Evolutionary conservation across 306 rosid species (phyloP).

Genomic region (Styphnolobium japonicum): DNA sequence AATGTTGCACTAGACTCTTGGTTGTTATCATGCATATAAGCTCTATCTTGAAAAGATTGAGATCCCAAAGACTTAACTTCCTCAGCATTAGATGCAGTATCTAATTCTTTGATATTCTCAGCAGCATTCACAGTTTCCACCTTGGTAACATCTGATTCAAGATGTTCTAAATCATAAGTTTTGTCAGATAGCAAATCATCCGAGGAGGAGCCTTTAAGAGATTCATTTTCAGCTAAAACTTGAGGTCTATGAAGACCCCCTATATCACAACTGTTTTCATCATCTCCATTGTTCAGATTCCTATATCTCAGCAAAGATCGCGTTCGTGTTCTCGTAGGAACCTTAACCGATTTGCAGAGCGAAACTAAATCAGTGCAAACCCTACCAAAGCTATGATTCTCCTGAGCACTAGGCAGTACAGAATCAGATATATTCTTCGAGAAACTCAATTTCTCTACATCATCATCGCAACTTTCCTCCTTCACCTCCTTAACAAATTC

Average conservation of each 20-base stretch:
- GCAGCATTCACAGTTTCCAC: constrained; percentile 36
- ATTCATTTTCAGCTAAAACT: constrained; percentile 33
- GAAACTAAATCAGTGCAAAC: constrained; percentile 57
- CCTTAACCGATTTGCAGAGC: constrained; percentile 66
- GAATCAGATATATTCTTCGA: constrained; percentile 47
- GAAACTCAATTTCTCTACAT: constrained; percentile 42
- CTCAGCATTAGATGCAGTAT: constrained; percentile 37
- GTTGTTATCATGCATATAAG: constrained; percentile 34
- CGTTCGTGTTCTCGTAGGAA: constrained; percentile 71
- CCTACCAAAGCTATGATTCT: constrained; percentile 34
- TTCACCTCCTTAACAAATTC: constrained; percentile 41
- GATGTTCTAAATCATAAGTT: constrained; percentile 35
- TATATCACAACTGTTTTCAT: constrained; percentile 24
- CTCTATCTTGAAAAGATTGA: constrained; percentile 48
- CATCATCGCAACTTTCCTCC: constrained; percentile 35
- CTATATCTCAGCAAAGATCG: constrained; percentile 63
- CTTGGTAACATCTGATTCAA: constrained; percentile 42
- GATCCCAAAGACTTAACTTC: constrained; percentile 36
- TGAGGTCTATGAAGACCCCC: constrained; percentile 34
- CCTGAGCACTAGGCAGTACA: constrained; percentile 36
- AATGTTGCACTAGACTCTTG: constrained; percentile 40
- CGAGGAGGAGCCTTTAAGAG: constrained; percentile 35
- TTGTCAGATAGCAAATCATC: constrained; percentile 39
- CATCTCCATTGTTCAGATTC: constrained; percentile 31
- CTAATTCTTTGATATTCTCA: constrained; percentile 44